Conservation (phyloP, 768 basidiomycete genomes). For the Sistotremastrum suecicum region DNA sequence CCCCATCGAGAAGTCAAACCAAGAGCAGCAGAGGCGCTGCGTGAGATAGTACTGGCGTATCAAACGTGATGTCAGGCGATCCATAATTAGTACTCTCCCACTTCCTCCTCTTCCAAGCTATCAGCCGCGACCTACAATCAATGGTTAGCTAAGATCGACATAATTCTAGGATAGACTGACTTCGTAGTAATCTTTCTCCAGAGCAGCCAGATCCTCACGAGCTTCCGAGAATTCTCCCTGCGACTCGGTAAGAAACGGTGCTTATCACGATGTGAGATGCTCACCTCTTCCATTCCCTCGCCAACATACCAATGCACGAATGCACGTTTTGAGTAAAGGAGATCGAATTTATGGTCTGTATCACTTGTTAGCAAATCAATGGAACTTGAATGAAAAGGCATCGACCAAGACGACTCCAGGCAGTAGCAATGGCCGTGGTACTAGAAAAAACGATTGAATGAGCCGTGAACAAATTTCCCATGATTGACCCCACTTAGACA, state of each 20-base stretch:
- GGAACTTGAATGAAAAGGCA: not conserved
- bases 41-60: too few species aligned
- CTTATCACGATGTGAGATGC: slow-evolving; percentile 8
- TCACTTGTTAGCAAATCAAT: not conserved
- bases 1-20: too few species aligned
- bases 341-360: slow-evolving; percentile 60
- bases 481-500: slow-evolving; percentile 33
- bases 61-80: too few species aligned
- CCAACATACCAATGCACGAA: slow-evolving; percentile 55
- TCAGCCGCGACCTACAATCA: too few species aligned
- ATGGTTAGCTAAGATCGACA: too few species aligned
- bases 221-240: slow-evolving; percentile 97
- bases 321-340: slow-evolving; percentile 53
- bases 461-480: not conserved
- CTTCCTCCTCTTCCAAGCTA: too few species aligned
- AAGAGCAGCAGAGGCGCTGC: too few species aligned
- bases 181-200: slow-evolving; percentile 95
- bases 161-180: slow-evolving; percentile 28
- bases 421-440: slow-evolving; percentile 56
- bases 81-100: too few species aligned
- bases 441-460: slow-evolving; percentile 1
- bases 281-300: slow-evolving; percentile 59
- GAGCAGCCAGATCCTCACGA: slow-evolving; percentile 98
- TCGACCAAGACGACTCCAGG: slow-evolving; percentile 49
- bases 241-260: not conserved